Evolutionary conservation across 2,329 filamentous ascomycete species (phyloP).

Genomic region (Fusarium praegraminearum): DNA sequence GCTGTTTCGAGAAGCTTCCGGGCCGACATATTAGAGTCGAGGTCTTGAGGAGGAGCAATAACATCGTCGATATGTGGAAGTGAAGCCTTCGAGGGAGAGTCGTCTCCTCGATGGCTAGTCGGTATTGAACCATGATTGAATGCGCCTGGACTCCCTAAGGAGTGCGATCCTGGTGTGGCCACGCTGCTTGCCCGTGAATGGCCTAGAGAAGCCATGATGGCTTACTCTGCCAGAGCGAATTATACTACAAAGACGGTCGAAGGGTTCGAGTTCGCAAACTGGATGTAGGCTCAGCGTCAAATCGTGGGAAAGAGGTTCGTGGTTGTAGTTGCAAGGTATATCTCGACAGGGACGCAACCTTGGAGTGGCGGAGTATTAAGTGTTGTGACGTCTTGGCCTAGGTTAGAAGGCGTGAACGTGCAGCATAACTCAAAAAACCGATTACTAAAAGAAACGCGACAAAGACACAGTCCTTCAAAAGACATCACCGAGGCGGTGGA

Average conservation of each 20-base stretch:
- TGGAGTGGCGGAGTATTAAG: constrained; percentile 37
- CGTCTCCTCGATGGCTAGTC: constrained; percentile 47
- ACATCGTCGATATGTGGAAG: constrained; percentile 68
- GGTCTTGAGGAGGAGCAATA: constrained; percentile 58
- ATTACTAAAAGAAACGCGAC: constrained; percentile 20
- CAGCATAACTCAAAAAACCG: constrained; percentile 31
- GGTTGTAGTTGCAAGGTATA: constrained; percentile 14
- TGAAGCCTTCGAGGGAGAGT: constrained; percentile 49
- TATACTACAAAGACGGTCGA: constrained; percentile 25
- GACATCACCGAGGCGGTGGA: constrained; percentile 22
- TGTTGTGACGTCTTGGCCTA: constrained; percentile 35
- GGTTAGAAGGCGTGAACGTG: constrained; percentile 21
- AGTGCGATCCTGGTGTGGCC: constrained; percentile 45
- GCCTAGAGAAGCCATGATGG: constrained; percentile 46
- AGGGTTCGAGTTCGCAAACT: constrained; percentile 4
- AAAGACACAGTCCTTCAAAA: constrained; percentile 21
- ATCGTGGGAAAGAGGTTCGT: constrained; percentile 5
- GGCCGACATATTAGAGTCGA: constrained; percentile 63
- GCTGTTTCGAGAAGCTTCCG: constrained; percentile 66
- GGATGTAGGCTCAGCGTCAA: constrained; percentile 1
- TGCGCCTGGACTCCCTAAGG: constrained; percentile 51
- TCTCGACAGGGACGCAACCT: constrained; percentile 23
- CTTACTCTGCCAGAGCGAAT: constrained; percentile 11
- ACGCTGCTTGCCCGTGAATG: constrained; percentile 46
- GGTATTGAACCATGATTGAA: constrained; percentile 49